Evolutionary conservation across 164 flowering plant genomes (phyloP).

Genomic region (Macadamia integrifolia): DNA sequence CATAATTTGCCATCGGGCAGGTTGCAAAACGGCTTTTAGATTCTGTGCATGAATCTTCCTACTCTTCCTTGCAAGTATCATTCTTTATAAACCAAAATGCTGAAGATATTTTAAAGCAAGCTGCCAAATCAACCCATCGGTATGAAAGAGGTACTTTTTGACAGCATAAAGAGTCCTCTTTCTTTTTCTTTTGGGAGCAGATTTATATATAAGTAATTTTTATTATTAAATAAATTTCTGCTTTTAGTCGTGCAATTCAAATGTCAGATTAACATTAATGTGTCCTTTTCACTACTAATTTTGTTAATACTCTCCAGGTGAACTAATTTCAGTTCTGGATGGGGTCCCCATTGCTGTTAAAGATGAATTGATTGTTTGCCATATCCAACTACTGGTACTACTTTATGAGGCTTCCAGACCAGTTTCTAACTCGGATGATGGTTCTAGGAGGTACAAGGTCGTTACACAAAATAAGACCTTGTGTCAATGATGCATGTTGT

Average conservation of each 20-base stretch:
- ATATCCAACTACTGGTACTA: slow-evolving; percentile 88
- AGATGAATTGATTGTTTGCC: slow-evolving; percentile 94
- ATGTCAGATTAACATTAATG: background rate
- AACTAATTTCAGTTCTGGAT: slow-evolving; percentile 75
- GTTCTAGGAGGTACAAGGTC: slow-evolving; percentile 82
- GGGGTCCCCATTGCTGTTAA: slow-evolving; percentile 84
- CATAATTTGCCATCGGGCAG: slow-evolving; percentile 25
- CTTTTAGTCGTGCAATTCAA: background rate
- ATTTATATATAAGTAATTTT: no score
- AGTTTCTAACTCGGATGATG: background rate
- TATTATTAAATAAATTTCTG: no score
- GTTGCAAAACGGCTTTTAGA: slow-evolving; percentile 64
- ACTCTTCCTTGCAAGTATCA: slow-evolving; percentile 49
- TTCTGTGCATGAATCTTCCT: slow-evolving; percentile 52
- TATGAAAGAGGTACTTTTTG: slow-evolving; percentile 51
- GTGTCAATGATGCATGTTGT: slow-evolving; percentile 74
- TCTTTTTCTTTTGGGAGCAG: no score
- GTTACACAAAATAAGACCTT: slow-evolving; percentile 71
- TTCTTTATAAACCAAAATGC: slow-evolving; percentile 61
- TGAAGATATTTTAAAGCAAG: slow-evolving; percentile 68
- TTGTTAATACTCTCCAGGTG: slow-evolving; percentile 36
- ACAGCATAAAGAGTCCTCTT: no score
- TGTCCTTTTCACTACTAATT: background rate
- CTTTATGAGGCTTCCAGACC: background rate
- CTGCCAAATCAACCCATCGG: slow-evolving; percentile 76